A percentile compares a stretch with the other conserved stretches of the same genome.
These are phyloP conservation scores for Amanita thiersii DNA, from an alignment of 768 basidiomycete species.

Conservation along the genomic window DNA sequence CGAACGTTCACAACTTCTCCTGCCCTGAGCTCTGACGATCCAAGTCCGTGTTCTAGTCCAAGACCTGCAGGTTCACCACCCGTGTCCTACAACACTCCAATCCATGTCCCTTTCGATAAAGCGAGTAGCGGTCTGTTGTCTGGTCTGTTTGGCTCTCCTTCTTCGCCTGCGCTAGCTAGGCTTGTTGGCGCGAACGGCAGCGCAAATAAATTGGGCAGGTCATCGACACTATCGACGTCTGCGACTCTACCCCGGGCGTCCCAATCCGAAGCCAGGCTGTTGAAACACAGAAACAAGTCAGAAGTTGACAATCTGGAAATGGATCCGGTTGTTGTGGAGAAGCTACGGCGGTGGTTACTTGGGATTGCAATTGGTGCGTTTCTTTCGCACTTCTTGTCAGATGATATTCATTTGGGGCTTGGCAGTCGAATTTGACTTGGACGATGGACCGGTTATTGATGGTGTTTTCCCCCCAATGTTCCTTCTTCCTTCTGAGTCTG, in stretches of 20 bases:
- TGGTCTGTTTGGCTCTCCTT: slow-evolving; percentile 12
- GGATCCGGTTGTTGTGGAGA: slow-evolving; percentile 34
- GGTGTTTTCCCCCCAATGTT: slow-evolving; percentile 61
- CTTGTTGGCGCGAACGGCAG: slow-evolving; percentile 10
- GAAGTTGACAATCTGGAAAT: slow-evolving; percentile 38
- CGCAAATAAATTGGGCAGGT: slow-evolving; percentile 13
- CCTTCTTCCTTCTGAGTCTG: slow-evolving; percentile 57
- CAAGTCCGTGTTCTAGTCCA: slow-evolving; percentile 5
- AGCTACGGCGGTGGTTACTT: slow-evolving; percentile 60
- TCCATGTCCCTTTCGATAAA: not conserved
- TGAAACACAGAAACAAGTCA: slow-evolving; percentile 12
- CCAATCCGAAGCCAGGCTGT: slow-evolving; percentile 21
- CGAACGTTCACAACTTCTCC: not conserved
- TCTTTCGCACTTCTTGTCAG: not conserved
- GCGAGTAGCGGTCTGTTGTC: not conserved
- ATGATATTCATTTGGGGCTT: slow-evolving; percentile 1
- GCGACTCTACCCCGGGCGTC: slow-evolving; percentile 35
- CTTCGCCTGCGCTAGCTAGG: slow-evolving; percentile 16
- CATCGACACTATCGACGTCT: slow-evolving; percentile 29
- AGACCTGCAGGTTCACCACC: slow-evolving; percentile 5
- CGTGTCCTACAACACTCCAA: not conserved
- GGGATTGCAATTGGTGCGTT: slow-evolving; percentile 55
- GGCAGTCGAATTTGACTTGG: slow-evolving; percentile 82
- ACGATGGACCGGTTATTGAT: slow-evolving; percentile 74
- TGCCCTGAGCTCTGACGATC: slow-evolving; percentile 1